Percentiles rank a stretch among this genome's conserved stretches.
Evolutionary conservation across 495 filamentous ascomycete species (phyloP).

Genomic region (Penicillium arizonense): DNA sequence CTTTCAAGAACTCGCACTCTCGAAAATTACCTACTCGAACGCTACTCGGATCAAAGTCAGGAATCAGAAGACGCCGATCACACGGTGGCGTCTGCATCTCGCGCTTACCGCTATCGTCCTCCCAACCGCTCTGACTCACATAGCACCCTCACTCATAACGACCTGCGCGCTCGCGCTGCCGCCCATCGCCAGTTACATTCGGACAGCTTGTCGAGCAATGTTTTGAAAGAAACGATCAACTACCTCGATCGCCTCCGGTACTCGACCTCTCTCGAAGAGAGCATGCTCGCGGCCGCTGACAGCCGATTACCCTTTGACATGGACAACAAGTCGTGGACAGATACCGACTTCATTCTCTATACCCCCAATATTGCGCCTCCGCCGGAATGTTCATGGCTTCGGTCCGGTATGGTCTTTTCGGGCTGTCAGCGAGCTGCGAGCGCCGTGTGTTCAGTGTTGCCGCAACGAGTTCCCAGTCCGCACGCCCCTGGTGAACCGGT

Average conservation of each 20-base stretch:
- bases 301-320: constrained; percentile 45
- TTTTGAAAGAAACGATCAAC: constrained; percentile 61
- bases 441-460: constrained; percentile 24
- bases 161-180: constrained; percentile 45
- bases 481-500: constrained; percentile 31
- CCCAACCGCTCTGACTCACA: constrained; percentile 30
- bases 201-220: constrained; percentile 38
- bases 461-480: constrained; percentile 28
- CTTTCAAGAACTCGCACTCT: constrained; percentile 44
- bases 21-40: constrained; percentile 48
- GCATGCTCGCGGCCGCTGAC: constrained; percentile 49
- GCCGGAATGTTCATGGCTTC: constrained; percentile 63
- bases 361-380: constrained; percentile 52
- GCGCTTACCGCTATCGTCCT: constrained; percentile 39
- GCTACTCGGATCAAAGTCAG: constrained; percentile 30
- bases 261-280: constrained; percentile 55
- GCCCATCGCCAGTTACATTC: constrained; percentile 52
- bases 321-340: constrained; percentile 43
- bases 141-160: constrained; percentile 36
- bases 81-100: constrained; percentile 18
- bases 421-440: constrained; percentile 57
- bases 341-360: constrained; percentile 64
- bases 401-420: constrained; percentile 60
- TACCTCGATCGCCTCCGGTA: constrained; percentile 62
- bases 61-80: constrained; percentile 36